These are phyloP conservation scores for Globisporangium nagaii DNA, from an alignment of 352 stramenopile genomes.

Conservation along the genomic window DNA sequence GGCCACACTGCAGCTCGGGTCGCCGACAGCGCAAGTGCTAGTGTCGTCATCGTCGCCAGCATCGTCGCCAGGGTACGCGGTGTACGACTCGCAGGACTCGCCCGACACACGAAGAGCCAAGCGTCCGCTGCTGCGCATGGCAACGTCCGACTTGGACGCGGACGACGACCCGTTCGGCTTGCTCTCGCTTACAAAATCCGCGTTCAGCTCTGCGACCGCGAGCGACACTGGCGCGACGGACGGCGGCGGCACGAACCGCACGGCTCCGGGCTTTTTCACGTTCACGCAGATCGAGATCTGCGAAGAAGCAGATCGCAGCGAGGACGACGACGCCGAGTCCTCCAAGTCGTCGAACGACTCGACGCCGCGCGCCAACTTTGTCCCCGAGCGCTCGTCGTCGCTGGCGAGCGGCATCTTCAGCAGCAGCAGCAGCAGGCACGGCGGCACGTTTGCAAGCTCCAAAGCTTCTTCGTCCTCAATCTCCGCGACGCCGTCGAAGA, in stretches of 20 bases:
- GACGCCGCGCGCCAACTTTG: neutral
- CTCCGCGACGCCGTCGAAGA: conserved; percentile 17
- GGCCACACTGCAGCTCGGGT: neutral
- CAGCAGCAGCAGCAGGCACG: neutral
- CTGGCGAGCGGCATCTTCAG: neutral
- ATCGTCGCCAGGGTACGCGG: neutral
- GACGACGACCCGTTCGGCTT: conserved; percentile 48
- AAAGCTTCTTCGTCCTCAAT: too few species aligned
- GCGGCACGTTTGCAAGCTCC: too few species aligned
- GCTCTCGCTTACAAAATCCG: conserved; percentile 40
- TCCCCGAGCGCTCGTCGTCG: neutral
- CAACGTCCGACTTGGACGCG: conserved; percentile 34
- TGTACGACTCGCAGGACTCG: conserved; percentile 4
- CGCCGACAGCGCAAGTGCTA: neutral
- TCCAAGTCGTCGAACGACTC: conserved; percentile 8
- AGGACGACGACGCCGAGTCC: conserved; percentile 8
- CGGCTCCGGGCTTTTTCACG: conserved; percentile 32
- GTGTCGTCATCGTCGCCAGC: neutral
- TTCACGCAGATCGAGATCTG: conserved; percentile 47
- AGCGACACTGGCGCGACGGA: conserved; percentile 3
- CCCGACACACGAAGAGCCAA: conserved; percentile 16
- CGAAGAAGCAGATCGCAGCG: conserved; percentile 18
- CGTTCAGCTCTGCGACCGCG: conserved; percentile 19
- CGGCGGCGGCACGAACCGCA: neutral
- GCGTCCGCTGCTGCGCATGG: conserved; percentile 30